Base-by-base conservation (phyloP, 1,284 basidiomycete genomes). In the Ustilago vetiveriae region DNA sequence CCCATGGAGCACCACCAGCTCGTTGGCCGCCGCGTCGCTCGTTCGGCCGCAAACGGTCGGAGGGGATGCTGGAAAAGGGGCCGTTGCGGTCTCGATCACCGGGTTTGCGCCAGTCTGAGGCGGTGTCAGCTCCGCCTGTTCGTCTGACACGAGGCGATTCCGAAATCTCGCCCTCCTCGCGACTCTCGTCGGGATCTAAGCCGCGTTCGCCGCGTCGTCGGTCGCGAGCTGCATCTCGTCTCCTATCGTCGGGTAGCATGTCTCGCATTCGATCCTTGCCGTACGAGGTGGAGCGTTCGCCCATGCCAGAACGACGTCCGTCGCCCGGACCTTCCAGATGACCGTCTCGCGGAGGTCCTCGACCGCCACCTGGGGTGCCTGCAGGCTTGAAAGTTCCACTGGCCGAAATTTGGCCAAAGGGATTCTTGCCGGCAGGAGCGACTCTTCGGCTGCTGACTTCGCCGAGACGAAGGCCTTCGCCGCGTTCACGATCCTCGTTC, bases 381-480 rank as follows among this genome's bases (percentile, higher is more conserved):
- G 75, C 75, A 24, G 75, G 75, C 38, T 65, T 64, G 68, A 78
- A 78, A 16, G 75, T 72, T 21, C 75, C 75, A 33, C 67, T 69
- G 23, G 74, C 72, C 9, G 75, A 78, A 27, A 78, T 57, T 43
- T 78, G 75, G 9, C 75, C 75, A 35, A 78, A 78, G 0, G 75
- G 75, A 30, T 78, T 78, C 51, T 78, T 78, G 39, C 75, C 75
- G 7, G 74, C 65, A 19, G 68, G 71, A 14, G 68, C 54, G 39
- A 56, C 50, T 24, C 68, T 53, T 17, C 74, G 54, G 17, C 53
- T 30, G 23, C 47, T 35, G 7, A 65, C 49, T 41, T 62, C 67
- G 14, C 67, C 67, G 16, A 71, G 29, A 19, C 64, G 65, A 16
- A 65, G 57, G 23, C 69, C 65, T 27, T 60, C 71, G 16, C 54